These are phyloP conservation scores for Oxytropis ochrocephala DNA, from an alignment of 306 rosid genomes.

Conservation along the genomic window DNA sequence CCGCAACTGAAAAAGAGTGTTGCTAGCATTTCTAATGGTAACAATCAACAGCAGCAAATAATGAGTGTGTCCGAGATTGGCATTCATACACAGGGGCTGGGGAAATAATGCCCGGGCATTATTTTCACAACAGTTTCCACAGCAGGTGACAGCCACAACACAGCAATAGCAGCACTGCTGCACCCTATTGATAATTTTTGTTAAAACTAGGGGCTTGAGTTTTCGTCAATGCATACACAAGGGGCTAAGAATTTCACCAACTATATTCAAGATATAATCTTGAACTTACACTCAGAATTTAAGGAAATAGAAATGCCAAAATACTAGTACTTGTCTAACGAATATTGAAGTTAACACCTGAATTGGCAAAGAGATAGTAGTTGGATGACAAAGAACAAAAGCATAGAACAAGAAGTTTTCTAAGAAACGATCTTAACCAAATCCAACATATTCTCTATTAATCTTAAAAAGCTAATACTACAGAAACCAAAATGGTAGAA, in stretches of 20 bases:
- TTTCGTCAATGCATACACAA: background rate
- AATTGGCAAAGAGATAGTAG: background rate
- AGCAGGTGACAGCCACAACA: background rate
- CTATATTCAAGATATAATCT: background rate
- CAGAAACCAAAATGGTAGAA: constrained; percentile 1
- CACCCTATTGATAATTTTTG: background rate
- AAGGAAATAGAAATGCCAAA: background rate
- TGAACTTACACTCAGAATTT: background rate
- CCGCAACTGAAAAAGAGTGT: background rate
- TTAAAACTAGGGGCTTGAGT: background rate
- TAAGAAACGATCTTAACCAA: background rate
- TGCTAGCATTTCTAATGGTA: too few species aligned
- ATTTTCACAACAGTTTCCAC: background rate
- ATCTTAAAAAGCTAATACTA: background rate
- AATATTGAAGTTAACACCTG: background rate
- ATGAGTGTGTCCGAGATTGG: background rate
- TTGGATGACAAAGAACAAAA: background rate
- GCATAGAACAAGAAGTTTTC: background rate
- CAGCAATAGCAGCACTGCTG: background rate
- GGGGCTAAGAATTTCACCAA: background rate
- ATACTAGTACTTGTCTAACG: background rate
- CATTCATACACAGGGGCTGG: too few species aligned
- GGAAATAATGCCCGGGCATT: background rate
- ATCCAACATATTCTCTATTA: background rate
- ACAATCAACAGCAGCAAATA: background rate